phyloP scores from a whole-genome alignment of 192 early-diverging fungal species.

The Coemansia sp. region DNA sequence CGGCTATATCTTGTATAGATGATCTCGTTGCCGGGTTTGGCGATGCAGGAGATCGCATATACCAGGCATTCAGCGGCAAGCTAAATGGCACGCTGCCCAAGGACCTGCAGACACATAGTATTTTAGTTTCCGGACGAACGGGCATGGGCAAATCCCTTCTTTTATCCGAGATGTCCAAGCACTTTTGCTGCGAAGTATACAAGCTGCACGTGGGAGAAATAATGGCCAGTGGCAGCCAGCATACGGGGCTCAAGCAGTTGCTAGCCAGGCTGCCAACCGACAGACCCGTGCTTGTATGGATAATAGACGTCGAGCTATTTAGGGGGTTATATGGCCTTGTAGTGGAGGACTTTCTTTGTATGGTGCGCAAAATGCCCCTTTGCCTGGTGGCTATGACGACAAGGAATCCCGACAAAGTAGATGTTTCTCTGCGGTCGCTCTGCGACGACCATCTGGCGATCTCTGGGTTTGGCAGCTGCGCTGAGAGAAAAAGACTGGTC shows the following conservation, averaged over 20 bases:
- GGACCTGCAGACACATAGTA: constrained; percentile 17
- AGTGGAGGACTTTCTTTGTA: constrained; percentile 21
- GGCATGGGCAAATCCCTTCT: constrained; percentile 51
- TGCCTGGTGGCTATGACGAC: constrained; percentile 52
- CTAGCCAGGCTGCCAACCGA: constrained; percentile 7
- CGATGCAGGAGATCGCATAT: constrained; percentile 31
- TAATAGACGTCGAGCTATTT: constrained; percentile 42
- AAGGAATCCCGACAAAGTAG: constrained; percentile 32
- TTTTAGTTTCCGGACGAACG: constrained; percentile 44
- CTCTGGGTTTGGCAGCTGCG: constrained; percentile 15
- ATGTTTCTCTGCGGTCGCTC: constrained; percentile 23
- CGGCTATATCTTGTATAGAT: background rate
- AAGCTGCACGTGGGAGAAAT: constrained; percentile 32
- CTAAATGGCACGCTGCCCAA: background rate
- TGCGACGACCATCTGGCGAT: constrained; percentile 44
- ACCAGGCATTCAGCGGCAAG: constrained; percentile 33
- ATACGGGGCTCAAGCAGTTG: constrained; percentile 21
- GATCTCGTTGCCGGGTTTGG: constrained; percentile 37
- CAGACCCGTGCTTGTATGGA: constrained; percentile 24
- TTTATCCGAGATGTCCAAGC: constrained; percentile 16
- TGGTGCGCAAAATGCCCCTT: constrained; percentile 1
- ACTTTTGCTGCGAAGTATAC: constrained; percentile 12
- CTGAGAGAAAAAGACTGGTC: constrained; percentile 23
- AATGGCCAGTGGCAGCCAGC: constrained; percentile 29
- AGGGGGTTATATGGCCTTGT: constrained; percentile 28